Evolutionary conservation across 202 grass and related monocot genomes (phyloP).

Genomic region (Alloteropsis angusta): DNA sequence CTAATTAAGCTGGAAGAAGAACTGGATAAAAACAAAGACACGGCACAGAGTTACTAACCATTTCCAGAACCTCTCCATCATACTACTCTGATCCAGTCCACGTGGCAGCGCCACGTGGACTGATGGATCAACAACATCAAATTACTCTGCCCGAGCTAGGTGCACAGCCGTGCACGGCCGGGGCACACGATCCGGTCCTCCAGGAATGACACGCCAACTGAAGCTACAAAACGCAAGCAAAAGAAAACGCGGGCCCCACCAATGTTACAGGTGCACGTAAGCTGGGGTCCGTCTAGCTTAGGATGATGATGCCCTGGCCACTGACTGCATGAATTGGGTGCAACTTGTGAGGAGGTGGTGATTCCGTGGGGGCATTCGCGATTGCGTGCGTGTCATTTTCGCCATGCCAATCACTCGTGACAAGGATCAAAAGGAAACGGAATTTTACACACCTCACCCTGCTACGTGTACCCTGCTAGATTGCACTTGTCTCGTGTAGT

Average conservation of each 20-base stretch:
- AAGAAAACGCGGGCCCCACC: not conserved
- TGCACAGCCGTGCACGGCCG: not conserved
- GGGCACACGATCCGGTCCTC: not conserved
- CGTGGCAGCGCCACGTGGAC: not conserved
- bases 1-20: no score
- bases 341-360: not conserved
- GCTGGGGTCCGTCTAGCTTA: not conserved
- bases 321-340: not conserved
- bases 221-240: not conserved
- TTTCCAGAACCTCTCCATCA: not conserved
- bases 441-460: not conserved
- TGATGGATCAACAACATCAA: not conserved
- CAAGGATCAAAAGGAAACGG: not conserved
- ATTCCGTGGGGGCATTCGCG: constrained; percentile 37
- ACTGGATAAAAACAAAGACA: no score
- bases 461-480: constrained; percentile 12
- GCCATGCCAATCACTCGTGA: not conserved
- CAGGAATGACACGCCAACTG: not conserved
- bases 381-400: not conserved
- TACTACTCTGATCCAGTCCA: not conserved
- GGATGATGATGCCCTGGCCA: no score
- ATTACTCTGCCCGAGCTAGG: not conserved
- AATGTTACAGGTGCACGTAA: not conserved
- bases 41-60: not conserved
- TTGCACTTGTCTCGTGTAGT: no score